Base-by-base conservation (phyloP, 768 basidiomycete genomes). In the Leccinum broughii region DNA sequence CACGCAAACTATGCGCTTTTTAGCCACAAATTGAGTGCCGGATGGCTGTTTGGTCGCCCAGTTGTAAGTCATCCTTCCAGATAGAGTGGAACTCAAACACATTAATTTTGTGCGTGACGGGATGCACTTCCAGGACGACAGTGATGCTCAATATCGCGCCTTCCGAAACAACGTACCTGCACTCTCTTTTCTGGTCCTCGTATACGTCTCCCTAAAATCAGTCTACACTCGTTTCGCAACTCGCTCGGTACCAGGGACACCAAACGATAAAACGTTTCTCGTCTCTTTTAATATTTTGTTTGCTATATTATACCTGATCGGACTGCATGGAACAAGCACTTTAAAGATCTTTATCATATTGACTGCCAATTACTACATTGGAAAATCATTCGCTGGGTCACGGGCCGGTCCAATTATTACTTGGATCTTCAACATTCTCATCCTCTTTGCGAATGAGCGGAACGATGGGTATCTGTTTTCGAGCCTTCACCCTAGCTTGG, bases 131-230 rank as follows among this genome's bases (percentile, higher is more conserved):
- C 63, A 98, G 96, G 97, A 99, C 74, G 92, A 89, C 69, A 93
- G 92, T 63, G 97, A 98, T 68, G 77, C 81, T 0, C 97, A 98
- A 77, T 98, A 95, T 71, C 89, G 89, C 26, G 83, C 86, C 3
- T 97, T 99, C 74, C 85, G 97, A 41, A 80, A 82, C 66, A 92
- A 94, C 70, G 70, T 98, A 51, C 84, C 88, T 6, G 72, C 86
- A 6, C 81, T 98, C 4, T 26, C 67, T 39, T 46, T 71, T 46
- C 77, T 91, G 30, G 75, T 78, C 15, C 59, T 75, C 28, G 66
- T 80, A n/a, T 90, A 89, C 70, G 75, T 94, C 20, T 62, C 74
- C 24, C 63, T 84, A 54, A 88, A 89, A 67, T 77, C 72, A 26
- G 30, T 84, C n/a, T 85, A 84, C 63, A 77, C 73, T 60, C 76